phyloP scores from a whole-genome alignment of 805 yeast genomes.

The Myxozyma geophila region DNA sequence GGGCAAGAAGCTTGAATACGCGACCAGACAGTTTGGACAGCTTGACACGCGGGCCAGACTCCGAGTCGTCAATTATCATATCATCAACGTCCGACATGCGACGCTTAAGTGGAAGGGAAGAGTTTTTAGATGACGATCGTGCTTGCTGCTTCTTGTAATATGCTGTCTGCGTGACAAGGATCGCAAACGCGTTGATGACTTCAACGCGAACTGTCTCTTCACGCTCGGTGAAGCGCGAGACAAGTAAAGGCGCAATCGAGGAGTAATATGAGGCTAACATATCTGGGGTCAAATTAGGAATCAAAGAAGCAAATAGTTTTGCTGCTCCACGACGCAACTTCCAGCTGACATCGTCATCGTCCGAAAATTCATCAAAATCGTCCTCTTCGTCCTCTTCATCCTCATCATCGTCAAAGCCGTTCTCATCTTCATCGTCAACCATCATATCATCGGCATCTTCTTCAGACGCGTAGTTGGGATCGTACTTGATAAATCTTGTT shows the following conservation, averaged over 20 bases:
- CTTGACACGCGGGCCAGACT: constrained; percentile 19
- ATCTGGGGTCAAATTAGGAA: constrained; percentile 41
- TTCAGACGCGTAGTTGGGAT: constrained; percentile 51
- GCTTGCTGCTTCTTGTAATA: constrained; percentile 1
- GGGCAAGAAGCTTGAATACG: constrained; percentile 30
- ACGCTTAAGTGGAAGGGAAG: constrained; percentile 26
- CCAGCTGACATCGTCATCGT: constrained; percentile 63
- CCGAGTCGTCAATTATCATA: constrained; percentile 16
- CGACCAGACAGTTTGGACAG: constrained; percentile 24
- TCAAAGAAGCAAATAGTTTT: constrained; percentile 49
- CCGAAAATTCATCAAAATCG: constrained; percentile 46
- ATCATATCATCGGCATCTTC: constrained; percentile 29
- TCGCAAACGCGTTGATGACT: constrained; percentile 52
- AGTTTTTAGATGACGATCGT: constrained; percentile 16
- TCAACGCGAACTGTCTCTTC: constrained; percentile 57
- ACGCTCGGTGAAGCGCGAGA: constrained; percentile 45
- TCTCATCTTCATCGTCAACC: constrained; percentile 46
- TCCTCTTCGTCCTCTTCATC: constrained; percentile 51
- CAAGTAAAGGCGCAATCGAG: constrained; percentile 50
- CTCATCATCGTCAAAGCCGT: constrained; percentile 51
- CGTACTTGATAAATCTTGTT: constrained; percentile 49
- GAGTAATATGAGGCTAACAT: constrained; percentile 34
- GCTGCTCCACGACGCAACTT: constrained; percentile 62
- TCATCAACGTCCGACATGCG: constrained; percentile 28
- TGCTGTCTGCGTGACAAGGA: constrained; percentile 43